Conservation (phyloP, 768 basidiomycete species). For the Tulasnella sp. region DNA sequence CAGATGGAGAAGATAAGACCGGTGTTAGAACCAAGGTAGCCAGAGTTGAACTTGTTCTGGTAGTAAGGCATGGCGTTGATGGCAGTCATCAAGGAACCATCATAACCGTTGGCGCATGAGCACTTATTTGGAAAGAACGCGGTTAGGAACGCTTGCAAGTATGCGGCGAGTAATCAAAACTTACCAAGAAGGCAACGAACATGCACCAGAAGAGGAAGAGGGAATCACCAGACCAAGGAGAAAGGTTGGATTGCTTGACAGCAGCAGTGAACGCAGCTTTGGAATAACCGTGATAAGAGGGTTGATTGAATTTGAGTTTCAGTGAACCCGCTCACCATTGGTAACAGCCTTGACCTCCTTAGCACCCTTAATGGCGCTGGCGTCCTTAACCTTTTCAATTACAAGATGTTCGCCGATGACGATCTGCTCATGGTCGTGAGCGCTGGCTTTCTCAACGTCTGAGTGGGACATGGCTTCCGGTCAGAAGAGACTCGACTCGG, state of each 20-base stretch:
- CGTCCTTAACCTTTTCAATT: conserved; percentile 7
- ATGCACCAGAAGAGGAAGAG: conserved; percentile 27
- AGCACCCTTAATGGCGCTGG: not conserved
- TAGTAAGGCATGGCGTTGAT: conserved; percentile 25
- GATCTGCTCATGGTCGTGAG: conserved; percentile 3
- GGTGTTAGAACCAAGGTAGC: conserved; percentile 24
- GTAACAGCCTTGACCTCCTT: conserved; percentile 4
- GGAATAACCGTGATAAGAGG: not conserved
- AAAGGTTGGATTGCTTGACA: conserved; percentile 22
- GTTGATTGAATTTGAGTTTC: not conserved
- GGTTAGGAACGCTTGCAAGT: not conserved
- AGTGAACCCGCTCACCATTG: conserved; percentile 6
- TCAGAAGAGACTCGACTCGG: not conserved
- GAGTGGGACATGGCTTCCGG: conserved; percentile 10
- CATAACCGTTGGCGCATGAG: conserved; percentile 29
- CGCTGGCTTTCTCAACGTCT: conserved; percentile 14
- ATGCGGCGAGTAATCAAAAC: not conserved
- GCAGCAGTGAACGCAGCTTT: conserved; percentile 33
- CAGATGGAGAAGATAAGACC: conserved; percentile 29
- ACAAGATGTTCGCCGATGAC: conserved; percentile 5
- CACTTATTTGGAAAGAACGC: conserved; percentile 12
- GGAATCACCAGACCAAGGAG: conserved; percentile 28
- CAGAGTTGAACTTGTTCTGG: conserved; percentile 25
- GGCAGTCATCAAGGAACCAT: conserved; percentile 23
- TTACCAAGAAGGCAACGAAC: conserved; percentile 27